phyloP scores from a whole-genome alignment of 2,329 filamentous ascomycete species.

The Fusarium protoensiforme region DNA sequence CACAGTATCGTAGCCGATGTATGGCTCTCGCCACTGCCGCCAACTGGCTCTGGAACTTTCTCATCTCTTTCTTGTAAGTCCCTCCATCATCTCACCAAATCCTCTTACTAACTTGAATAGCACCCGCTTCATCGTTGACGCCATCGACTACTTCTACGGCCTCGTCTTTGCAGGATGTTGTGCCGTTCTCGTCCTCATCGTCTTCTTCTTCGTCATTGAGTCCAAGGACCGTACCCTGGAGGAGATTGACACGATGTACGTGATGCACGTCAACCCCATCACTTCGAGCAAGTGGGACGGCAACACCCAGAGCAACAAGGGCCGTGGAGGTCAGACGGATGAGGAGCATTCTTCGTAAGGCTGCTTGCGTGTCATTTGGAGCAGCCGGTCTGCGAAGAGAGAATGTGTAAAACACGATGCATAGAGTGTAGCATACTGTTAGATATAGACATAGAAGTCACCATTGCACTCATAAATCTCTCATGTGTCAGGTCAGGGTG shows the following conservation, averaged over 20 bases:
- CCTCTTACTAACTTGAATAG: conserved; percentile 40
- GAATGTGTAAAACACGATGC: background rate
- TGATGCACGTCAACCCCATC: conserved; percentile 61
- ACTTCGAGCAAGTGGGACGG: conserved; percentile 50
- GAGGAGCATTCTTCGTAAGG: conserved; percentile 32
- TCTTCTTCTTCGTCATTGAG: conserved; percentile 82
- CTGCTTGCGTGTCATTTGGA: background rate
- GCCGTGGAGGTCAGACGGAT: conserved; percentile 26
- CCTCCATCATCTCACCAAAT: rapidly evolving
- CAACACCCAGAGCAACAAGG: conserved; percentile 16
- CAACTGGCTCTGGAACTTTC: conserved; percentile 76
- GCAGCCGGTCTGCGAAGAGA: background rate
- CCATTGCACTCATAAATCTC: background rate
- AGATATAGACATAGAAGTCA: background rate
- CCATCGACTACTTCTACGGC: conserved; percentile 76
- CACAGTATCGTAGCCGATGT: conserved; percentile 63
- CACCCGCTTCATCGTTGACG: conserved; percentile 78
- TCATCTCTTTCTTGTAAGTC: conserved; percentile 60
- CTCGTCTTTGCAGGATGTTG: conserved; percentile 78
- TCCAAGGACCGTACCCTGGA: conserved; percentile 77
- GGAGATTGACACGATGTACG: conserved; percentile 83
- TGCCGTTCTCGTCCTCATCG: conserved; percentile 69
- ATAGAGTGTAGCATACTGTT: background rate
- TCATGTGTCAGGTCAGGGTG: background rate
- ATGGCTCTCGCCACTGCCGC: conserved; percentile 67